These are phyloP conservation scores for Suillus americanus DNA, from an alignment of 768 basidiomycete genomes.

Conservation along the genomic window DNA sequence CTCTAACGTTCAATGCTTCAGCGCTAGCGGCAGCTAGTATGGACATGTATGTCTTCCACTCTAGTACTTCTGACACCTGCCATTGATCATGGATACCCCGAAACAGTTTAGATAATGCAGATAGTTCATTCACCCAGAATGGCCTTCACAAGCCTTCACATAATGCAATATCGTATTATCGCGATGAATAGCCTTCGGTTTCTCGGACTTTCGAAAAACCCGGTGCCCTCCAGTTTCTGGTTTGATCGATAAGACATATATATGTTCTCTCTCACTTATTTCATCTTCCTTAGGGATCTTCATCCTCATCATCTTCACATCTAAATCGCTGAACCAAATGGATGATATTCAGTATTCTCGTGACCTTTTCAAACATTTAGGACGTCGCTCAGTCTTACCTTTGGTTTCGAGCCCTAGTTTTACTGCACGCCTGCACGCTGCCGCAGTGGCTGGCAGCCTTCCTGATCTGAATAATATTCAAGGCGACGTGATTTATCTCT, in stretches of 20 bases:
- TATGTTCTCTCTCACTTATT: background rate
- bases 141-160: too few relatives aligned
- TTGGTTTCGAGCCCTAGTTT: background rate
- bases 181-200: too few relatives aligned
- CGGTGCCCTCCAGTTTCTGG: background rate
- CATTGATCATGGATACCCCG: too few relatives aligned
- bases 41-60: too few relatives aligned
- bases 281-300: background rate
- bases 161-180: too few relatives aligned
- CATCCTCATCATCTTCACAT: background rate
- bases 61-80: too few relatives aligned
- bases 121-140: too few relatives aligned
- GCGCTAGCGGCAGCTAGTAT: too few relatives aligned
- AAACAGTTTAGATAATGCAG: too few relatives aligned
- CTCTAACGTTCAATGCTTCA: too few relatives aligned
- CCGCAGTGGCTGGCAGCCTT: background rate
- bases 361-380: background rate
- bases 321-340: background rate
- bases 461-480: background rate
- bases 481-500: background rate
- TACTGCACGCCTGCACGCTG: too few relatives aligned
- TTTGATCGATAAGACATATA: background rate
- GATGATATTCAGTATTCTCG: background rate
- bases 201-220: background rate
- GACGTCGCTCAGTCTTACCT: background rate